Conservation (phyloP, 176 grass and related monocot genomes). For the Oryza glumipatula region DNA sequence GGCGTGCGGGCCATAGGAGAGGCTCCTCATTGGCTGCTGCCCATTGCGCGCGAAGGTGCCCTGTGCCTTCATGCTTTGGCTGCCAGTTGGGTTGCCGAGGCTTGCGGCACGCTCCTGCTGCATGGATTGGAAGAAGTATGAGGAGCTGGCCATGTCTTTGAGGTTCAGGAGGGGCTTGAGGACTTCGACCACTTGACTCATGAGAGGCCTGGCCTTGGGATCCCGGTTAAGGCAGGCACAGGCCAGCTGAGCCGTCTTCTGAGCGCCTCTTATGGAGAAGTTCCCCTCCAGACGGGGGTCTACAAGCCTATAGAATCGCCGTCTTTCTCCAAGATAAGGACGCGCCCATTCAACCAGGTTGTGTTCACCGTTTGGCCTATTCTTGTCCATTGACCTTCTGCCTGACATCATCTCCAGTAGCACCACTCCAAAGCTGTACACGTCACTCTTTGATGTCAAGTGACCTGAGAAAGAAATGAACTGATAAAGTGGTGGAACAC, state of each 20-base stretch:
- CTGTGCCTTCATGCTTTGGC: slow-evolving; percentile 71
- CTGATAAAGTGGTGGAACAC: slow-evolving; percentile 27
- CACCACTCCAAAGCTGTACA: slow-evolving; percentile 90
- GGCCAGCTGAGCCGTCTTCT: slow-evolving; percentile 68
- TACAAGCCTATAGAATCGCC: slow-evolving; percentile 75
- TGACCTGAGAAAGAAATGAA: slow-evolving; percentile 58
- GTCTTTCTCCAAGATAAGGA: slow-evolving; percentile 70
- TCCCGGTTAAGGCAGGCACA: slow-evolving; percentile 74
- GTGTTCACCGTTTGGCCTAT: slow-evolving; percentile 93
- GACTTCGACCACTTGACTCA: slow-evolving; percentile 95
- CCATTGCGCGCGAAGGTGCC: slow-evolving; percentile 64
- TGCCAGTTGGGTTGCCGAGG: slow-evolving; percentile 49
- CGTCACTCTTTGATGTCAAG: slow-evolving; percentile 84
- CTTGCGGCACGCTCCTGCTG: slow-evolving; percentile 63
- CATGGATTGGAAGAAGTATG: slow-evolving; percentile 90
- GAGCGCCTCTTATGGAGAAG: slow-evolving; percentile 80
- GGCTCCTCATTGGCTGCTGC: slow-evolving; percentile 81
- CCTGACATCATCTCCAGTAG: slow-evolving; percentile 86
- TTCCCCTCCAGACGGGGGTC: slow-evolving; percentile 74
- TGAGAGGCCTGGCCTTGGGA: slow-evolving; percentile 75
- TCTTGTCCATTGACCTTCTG: slow-evolving; percentile 83
- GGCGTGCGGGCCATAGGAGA: slow-evolving; percentile 73
- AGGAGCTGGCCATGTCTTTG: slow-evolving; percentile 87
- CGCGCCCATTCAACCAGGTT: slow-evolving; percentile 87
- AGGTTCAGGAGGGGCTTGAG: slow-evolving; percentile 87